Evolutionary conservation across 2,329 filamentous ascomycete species (phyloP).

Genomic region (Penicillium nordicum): DNA sequence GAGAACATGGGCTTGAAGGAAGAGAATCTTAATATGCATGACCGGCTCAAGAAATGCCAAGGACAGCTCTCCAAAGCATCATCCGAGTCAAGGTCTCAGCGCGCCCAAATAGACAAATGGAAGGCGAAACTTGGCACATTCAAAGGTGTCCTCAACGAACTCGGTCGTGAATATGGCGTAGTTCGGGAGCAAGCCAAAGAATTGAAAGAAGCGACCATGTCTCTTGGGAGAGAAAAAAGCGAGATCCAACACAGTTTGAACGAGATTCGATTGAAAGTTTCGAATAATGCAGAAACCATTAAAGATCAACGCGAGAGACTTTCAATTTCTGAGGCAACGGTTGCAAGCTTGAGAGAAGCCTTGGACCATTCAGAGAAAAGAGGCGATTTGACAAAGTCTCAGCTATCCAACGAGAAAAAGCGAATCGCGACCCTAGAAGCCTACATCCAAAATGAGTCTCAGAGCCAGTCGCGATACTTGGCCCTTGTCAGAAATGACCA

Average conservation of each 20-base stretch:
- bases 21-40: conserved; percentile 30
- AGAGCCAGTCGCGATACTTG: conserved; percentile 21
- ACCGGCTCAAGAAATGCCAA: conserved; percentile 20
- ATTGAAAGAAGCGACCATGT: conserved; percentile 24
- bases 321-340: conserved; percentile 14
- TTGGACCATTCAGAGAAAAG: conserved; percentile 26
- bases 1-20: conserved; percentile 24
- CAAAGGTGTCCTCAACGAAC: conserved; percentile 30
- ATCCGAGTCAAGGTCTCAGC: conserved; percentile 20
- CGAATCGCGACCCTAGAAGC: conserved; percentile 28
- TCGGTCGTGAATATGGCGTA: conserved; percentile 34
- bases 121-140: conserved; percentile 34
- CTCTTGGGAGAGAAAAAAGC: conserved; percentile 25
- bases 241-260: conserved; percentile 24
- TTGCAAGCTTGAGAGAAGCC: conserved; percentile 24
- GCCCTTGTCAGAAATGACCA: conserved; percentile 24
- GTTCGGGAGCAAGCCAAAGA: conserved; percentile 31
- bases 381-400: conserved; percentile 12
- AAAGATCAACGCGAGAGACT: conserved; percentile 21
- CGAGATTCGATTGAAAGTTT: conserved; percentile 23
- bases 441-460: conserved; percentile 31
- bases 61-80: conserved; percentile 19
- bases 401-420: conserved; percentile 31
- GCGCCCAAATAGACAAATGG: conserved; percentile 32
- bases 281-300: conserved; percentile 13